Percentiles rank a stretch among this genome's conserved stretches.
Conservation (phyloP, 345 rosid species). For the Heritiera littoralis region DNA sequence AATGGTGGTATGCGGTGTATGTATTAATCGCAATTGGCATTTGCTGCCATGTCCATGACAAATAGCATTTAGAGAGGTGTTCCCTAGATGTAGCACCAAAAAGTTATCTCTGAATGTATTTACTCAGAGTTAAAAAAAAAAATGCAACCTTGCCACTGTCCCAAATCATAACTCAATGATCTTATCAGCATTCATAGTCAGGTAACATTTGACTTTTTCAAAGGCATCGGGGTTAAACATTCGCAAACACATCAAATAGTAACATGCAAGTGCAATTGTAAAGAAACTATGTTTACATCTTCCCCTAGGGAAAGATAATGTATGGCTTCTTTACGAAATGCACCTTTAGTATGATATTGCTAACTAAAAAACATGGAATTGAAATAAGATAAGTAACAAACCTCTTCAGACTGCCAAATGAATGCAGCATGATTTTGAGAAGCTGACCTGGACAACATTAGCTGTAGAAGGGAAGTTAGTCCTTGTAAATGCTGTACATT, state of each 20-base stretch:
- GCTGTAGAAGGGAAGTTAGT: slow-evolving; percentile 64
- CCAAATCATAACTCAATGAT: not conserved
- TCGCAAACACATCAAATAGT: not conserved
- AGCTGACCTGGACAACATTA: slow-evolving; percentile 81
- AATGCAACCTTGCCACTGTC: not conserved
- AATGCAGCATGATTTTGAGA: slow-evolving; percentile 93
- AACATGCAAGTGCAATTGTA: not conserved
- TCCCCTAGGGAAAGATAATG: not conserved
- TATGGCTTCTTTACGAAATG: not conserved
- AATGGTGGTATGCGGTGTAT: not conserved
- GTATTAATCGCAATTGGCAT: not conserved
- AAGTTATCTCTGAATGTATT: not conserved
- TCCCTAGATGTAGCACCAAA: not conserved
- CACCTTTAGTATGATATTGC: not conserved
- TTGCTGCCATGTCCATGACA: not conserved
- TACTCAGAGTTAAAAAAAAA: too few species aligned
- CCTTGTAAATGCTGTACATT: slow-evolving; percentile 75
- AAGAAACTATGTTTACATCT: not conserved
- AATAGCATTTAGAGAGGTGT: not conserved
- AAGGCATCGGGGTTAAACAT: not conserved
- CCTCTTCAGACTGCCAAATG: slow-evolving; percentile 88
- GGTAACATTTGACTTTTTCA: not conserved
- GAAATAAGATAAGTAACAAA: slow-evolving; percentile 32
- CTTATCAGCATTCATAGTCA: not conserved
- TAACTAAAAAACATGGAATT: not conserved